These are phyloP conservation scores for Geotrichum phurueaensis DNA, from an alignment of 1,139 yeast genomes.

Conservation along the genomic window DNA sequence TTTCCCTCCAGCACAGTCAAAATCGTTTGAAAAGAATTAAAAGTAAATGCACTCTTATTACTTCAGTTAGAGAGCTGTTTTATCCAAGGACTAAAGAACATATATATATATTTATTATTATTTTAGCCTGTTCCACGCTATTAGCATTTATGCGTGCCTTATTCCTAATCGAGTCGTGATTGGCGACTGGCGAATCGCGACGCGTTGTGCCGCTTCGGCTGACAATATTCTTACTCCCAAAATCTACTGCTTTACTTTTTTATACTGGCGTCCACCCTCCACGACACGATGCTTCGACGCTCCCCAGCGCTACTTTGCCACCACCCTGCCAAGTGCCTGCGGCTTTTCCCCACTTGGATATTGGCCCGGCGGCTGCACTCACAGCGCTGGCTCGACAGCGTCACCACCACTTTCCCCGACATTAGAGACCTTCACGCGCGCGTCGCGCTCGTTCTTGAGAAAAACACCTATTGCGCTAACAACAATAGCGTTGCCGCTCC, in stretches of 20 bases:
- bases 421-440: slow-evolving; percentile 23
- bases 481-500: background rate
- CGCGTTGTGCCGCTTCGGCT: background rate
- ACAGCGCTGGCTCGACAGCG: background rate
- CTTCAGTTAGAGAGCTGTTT: no score
- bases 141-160: background rate
- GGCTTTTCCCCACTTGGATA: background rate
- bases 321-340: background rate
- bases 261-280: background rate
- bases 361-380: background rate
- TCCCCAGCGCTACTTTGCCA: background rate
- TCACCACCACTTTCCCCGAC: slow-evolving; percentile 6
- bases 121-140: background rate
- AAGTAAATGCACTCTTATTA: no score
- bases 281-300: background rate
- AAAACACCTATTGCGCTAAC: background rate
- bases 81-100: no score
- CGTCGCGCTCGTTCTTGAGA: slow-evolving; percentile 17
- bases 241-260: background rate
- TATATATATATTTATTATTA: background rate
- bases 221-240: background rate
- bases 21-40: background rate
- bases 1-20: background rate
- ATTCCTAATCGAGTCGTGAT: background rate
- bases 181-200: background rate